phyloP scores from a whole-genome alignment of 768 basidiomycete species.

The Pulveroboletus ravenelii region DNA sequence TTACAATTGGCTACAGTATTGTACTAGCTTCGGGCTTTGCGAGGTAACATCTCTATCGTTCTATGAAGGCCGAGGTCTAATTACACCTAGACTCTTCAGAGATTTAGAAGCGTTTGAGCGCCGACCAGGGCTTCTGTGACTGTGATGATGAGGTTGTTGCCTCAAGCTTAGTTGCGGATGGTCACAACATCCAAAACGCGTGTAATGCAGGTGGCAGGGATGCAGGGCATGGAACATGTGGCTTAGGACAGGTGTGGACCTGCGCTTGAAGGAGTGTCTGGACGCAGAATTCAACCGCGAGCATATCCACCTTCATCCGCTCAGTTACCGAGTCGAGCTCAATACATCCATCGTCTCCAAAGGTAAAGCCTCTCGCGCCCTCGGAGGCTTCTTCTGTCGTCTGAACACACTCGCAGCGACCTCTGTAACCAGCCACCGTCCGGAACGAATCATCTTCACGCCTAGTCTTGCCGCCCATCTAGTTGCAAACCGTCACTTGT shows the following conservation, averaged over 20 bases:
- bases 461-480: background rate
- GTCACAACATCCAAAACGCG: background rate
- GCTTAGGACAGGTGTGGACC: no score
- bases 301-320: no score
- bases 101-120: background rate
- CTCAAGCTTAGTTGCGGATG: constrained; percentile 5
- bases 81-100: no score
- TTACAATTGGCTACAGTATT: no score
- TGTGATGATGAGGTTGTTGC: background rate
- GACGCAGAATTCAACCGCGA: background rate
- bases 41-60: no score
- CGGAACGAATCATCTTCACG: no score
- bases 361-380: background rate
- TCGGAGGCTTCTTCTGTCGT: no score
- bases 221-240: constrained; percentile 3
- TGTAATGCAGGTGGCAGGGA: background rate
- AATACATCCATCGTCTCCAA: background rate
- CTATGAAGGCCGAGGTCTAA: no score
- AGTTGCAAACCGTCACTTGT: background rate
- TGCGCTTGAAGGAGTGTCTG: no score
- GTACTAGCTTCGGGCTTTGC: no score
- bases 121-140: background rate
- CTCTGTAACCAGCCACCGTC: background rate
- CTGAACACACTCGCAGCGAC: background rate
- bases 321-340: no score